Conservation (phyloP, 306 rosid species). For the Lablab purpureus region DNA sequence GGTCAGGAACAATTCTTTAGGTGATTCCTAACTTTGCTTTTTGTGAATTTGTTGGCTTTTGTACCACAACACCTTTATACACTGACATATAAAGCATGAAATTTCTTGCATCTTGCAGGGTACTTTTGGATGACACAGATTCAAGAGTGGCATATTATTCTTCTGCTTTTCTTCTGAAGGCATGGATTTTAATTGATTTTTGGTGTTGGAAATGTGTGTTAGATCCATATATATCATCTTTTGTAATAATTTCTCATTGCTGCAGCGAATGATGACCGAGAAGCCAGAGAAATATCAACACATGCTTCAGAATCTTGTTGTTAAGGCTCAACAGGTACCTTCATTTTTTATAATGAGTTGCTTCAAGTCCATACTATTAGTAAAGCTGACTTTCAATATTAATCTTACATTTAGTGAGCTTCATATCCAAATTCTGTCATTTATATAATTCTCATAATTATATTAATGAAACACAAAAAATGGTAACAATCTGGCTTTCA, state of each 20-base stretch:
- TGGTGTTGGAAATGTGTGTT: constrained; percentile 23
- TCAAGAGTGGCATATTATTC: constrained; percentile 98
- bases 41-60: constrained; percentile 17
- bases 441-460: not conserved
- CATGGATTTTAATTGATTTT: constrained; percentile 54
- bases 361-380: constrained; percentile 34
- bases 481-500: not conserved
- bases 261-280: constrained; percentile 97
- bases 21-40: constrained; percentile 54
- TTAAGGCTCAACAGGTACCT: constrained; percentile 98
- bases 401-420: constrained; percentile 14
- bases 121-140: constrained; percentile 94
- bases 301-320: constrained; percentile 95
- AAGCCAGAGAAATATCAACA: constrained; percentile 95
- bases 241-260: constrained; percentile 42
- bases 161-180: constrained; percentile 98
- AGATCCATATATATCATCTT: constrained; percentile 12
- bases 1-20: constrained; percentile 92
- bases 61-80: constrained; percentile 25
- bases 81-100: constrained; percentile 10
- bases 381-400: constrained; percentile 30
- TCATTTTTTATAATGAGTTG: constrained; percentile 35
- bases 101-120: constrained; percentile 66
- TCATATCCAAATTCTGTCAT: constrained; percentile 29
- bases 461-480: constrained; percentile 18